phyloP scores from a whole-genome alignment of 345 rosid species.

The Bruguiera gymnorhiza region DNA sequence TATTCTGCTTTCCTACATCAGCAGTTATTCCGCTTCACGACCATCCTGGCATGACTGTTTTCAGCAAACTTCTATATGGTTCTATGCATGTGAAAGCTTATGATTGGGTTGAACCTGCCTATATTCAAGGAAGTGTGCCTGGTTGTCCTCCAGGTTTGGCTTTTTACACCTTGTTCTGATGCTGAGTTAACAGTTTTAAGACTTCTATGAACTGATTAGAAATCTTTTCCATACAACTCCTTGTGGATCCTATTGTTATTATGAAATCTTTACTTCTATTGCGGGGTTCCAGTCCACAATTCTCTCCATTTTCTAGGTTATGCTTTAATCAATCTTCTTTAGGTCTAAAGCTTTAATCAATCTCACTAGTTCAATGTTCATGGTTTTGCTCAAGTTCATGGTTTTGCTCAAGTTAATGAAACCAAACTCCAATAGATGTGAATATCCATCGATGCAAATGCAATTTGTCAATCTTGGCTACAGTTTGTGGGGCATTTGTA shows the following conservation, averaged over 20 bases:
- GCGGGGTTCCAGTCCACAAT: background rate
- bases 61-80: constrained; percentile 88
- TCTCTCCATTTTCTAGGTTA: constrained; percentile 2
- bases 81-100: constrained; percentile 92
- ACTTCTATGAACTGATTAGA: background rate
- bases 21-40: constrained; percentile 92
- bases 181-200: constrained; percentile 1
- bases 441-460: background rate
- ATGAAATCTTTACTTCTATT: too few relatives aligned
- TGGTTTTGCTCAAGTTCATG: too few relatives aligned
- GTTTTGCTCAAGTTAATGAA: background rate
- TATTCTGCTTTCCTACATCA: constrained; percentile 93
- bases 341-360: background rate
- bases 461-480: background rate
- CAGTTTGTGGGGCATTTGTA: too few relatives aligned
- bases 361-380: background rate
- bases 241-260: too few relatives aligned
- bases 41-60: constrained; percentile 95
- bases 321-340: background rate
- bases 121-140: constrained; percentile 41
- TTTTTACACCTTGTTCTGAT: constrained; percentile 13
- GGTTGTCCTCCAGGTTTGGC: constrained; percentile 43
- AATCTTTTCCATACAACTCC: background rate
- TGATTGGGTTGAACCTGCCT: constrained; percentile 91
- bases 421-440: background rate